Conservation (phyloP, 805 yeast genomes). For the Saccharomycopsis malanga region DNA sequence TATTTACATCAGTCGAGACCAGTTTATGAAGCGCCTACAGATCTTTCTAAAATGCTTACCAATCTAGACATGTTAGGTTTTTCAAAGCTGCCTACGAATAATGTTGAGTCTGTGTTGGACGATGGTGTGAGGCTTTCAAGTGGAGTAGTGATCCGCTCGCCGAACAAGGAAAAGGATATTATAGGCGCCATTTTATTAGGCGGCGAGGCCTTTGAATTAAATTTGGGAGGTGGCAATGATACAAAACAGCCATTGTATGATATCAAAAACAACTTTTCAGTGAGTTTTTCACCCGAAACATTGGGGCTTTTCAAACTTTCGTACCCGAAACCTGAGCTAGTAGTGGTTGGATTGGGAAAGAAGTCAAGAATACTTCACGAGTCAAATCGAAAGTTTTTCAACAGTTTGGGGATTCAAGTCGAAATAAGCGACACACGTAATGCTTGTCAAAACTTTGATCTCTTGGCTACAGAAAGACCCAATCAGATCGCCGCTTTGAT, state of each 20-base stretch:
- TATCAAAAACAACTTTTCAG: constrained; percentile 48
- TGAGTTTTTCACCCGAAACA: constrained; percentile 41
- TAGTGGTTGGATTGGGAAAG: constrained; percentile 66
- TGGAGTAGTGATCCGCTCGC: constrained; percentile 41
- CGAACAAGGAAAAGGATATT: constrained; percentile 31
- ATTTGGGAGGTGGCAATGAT: constrained; percentile 28
- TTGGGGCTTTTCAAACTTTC: constrained; percentile 45
- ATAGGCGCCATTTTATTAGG: constrained; percentile 45
- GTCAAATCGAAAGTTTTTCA: constrained; percentile 41
- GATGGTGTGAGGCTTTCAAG: constrained; percentile 57
- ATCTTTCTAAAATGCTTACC: constrained; percentile 27
- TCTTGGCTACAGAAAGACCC: constrained; percentile 76
- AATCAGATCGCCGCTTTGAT: constrained; percentile 64
- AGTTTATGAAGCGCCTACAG: constrained; percentile 12
- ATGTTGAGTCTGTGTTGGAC: constrained; percentile 41
- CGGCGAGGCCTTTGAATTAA: constrained; percentile 56
- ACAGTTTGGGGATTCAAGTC: constrained; percentile 56
- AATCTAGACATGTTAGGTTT: constrained; percentile 41
- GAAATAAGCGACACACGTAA: constrained; percentile 61
- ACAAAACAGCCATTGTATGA: constrained; percentile 14
- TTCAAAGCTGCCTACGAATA: constrained; percentile 40
- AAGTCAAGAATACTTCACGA: constrained; percentile 57
- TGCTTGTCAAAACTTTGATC: constrained; percentile 65
- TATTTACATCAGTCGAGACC: too few species aligned
- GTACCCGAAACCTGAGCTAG: constrained; percentile 71